A percentile compares a stretch with the other conserved stretches of the same genome.
Conservation (phyloP, 805 yeast species). For the Zygosaccharomyces pseudorouxii region DNA sequence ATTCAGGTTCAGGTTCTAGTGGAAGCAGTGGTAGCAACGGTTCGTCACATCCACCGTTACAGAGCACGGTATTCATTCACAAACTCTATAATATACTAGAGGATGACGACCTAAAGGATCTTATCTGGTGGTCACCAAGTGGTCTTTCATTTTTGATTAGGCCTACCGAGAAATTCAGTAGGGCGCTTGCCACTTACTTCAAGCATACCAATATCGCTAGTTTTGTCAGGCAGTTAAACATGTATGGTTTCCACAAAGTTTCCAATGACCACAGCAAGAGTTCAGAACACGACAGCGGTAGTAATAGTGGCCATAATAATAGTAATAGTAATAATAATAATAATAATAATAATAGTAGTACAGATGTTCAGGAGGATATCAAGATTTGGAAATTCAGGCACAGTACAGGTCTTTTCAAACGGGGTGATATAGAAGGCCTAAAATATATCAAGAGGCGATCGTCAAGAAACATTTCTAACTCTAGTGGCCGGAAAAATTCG, state of each 20-base stretch:
- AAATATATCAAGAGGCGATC: constrained; percentile 77
- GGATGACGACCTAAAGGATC: constrained; percentile 61
- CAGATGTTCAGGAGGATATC: constrained; percentile 14
- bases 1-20: not conserved
- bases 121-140: constrained; percentile 80
- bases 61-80: constrained; percentile 71
- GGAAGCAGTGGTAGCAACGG: constrained; percentile 1
- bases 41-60: constrained; percentile 25
- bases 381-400: constrained; percentile 85
- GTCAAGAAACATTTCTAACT: constrained; percentile 28
- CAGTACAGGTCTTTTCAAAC: constrained; percentile 67
- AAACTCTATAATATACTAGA: constrained; percentile 89
- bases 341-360: not conserved
- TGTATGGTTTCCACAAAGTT: constrained; percentile 81
- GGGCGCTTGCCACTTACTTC: constrained; percentile 60
- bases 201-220: constrained; percentile 79
- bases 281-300: constrained; percentile 4
- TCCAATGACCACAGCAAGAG: constrained; percentile 18
- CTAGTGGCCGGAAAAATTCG: constrained; percentile 16
- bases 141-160: constrained; percentile 71
- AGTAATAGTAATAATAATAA: constrained; percentile 10
- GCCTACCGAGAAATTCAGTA: constrained; percentile 78
- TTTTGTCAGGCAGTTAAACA: constrained; percentile 72
- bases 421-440: constrained; percentile 73
- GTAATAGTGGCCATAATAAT: not conserved